Evolutionary conservation across 2,329 filamentous ascomycete genomes (phyloP), one percentile per base, ranked within the genome.

Genomic region (Metarhizium guizhouense): DNA sequence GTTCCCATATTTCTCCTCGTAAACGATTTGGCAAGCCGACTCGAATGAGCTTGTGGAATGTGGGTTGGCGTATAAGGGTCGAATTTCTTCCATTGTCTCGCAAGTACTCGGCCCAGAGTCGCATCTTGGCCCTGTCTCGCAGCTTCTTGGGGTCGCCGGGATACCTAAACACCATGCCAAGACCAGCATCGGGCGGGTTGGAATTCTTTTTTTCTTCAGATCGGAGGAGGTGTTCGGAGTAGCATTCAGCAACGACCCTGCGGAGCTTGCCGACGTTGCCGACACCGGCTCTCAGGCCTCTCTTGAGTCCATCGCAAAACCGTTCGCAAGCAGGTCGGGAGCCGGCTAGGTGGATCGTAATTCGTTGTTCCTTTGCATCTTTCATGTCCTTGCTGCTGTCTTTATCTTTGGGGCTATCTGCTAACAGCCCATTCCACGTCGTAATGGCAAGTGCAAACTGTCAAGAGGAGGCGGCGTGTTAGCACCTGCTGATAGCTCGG

Each of bases 231-330:
- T 93, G 92, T 72, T 95, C 91, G 0, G 93, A 96, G 71, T 97
- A 97, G 75, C 90, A 96, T 65, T 94, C 87, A 25, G 80, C 75
- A 4, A 91, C 84, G 11, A 96, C 88, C 58, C 82, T 81, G 60
- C 91, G 88, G 66, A 97, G 80, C 69, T 87, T 93, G 54, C 87
- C 87, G 3, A 96, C 90, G 61, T 91, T 92, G 59, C 89, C 90
- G 65, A 97, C 91, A 14, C 87, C 90, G 56, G 90, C 86, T 59
- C 93, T 82, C 52, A 99, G 75, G 0, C 92, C 92, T 67, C 87
- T 90, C 73, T 97, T 99, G 61, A 99, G 78, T 6, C 88, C 90
- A 73, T 99, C 94, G 70, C 94, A 99, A 74, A 99, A 99, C 54
- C 91, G 81, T 72, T 99, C 94, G 69, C 93, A 97, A 51, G 88